Base-by-base conservation (phyloP, 1,139 yeast species). In the Pneumocystis murina region DNA sequence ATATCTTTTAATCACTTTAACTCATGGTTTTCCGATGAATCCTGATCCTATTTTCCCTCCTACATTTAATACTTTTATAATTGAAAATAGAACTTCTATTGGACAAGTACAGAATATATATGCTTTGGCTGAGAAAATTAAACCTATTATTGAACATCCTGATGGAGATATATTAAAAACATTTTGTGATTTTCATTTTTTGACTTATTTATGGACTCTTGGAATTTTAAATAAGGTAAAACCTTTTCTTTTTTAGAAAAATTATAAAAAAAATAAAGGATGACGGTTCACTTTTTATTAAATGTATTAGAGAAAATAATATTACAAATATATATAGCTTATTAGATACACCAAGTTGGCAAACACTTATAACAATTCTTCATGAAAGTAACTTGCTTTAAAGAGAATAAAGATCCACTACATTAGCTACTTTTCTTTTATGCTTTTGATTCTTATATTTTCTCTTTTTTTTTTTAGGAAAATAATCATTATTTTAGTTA, bases 21-120 rank as follows among this genome's bases (percentile, higher is more conserved):
- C 95, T 17, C 97, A 92, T 73, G 96, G 98, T 1, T 92, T 92
- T 80, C 96, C 96, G 20, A 61, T 64, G 59, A 62, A 65, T 36
- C 67, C 64, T 38, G 60, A 40, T 39, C 62, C 63, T 57, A 58
- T 55, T 62, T 64, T 64, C 24, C 28, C 55, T 48, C 28, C 55
- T 57, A 62, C 62, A 20, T 61, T 67, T 63, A 59, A 64, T 39
- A 39, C 66, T 59, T 63, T 69, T 62, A 65, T 69, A 10, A 55
- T 67, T 59, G 66, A 68, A 59, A 61, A 69, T 61, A 61, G 84
- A 68, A 35, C 85, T 67, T 60, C 78, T 76, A n/a, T 77, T 78
- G n/a, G 86, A 80, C 66, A 83, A 55, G 77, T 84, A 2, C 96
- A 88, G 71, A 89, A 86, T 68, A 78, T 87, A 68, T 66, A 71